Conservation (phyloP, 2,329 filamentous ascomycete species). For the Hypoxylon sp. region DNA sequence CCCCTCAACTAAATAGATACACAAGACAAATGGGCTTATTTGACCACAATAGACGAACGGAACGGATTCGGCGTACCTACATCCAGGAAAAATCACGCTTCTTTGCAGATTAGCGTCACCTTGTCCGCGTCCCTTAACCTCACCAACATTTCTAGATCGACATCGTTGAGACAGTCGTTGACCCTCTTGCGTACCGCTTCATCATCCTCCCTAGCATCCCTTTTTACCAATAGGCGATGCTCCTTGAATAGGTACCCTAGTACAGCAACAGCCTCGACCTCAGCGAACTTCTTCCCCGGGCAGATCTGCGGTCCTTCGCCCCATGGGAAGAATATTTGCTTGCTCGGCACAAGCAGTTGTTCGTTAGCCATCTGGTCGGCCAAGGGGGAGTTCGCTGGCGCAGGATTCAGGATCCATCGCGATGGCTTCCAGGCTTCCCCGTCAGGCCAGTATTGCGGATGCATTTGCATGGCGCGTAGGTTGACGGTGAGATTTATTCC, state of each 20-base stretch:
- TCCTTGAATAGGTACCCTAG: not conserved
- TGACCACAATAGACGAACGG: too few relatives aligned
- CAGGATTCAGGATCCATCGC: conserved; percentile 43
- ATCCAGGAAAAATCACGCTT: too few relatives aligned
- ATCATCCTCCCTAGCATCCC: not conserved
- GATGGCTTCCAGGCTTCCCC: conserved; percentile 48
- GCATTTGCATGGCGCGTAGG: conserved; percentile 47
- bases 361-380: conserved; percentile 19
- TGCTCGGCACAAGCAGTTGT: conserved; percentile 35
- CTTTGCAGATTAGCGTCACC: too few relatives aligned
- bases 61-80: too few relatives aligned
- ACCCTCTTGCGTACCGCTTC: not conserved
- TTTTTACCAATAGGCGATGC: not conserved
- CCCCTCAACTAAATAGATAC: too few relatives aligned
- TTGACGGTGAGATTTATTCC: conserved; percentile 45
- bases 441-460: conserved; percentile 50
- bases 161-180: conserved; percentile 1
- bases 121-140: too few relatives aligned
- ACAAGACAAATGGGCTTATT: too few relatives aligned
- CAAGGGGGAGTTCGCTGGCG: not conserved
- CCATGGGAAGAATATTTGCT: conserved; percentile 50
- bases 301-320: conserved; percentile 54
- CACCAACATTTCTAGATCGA: not conserved
- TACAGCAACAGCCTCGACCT: conserved; percentile 45
- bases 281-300: conserved; percentile 54